Evolutionary conservation across 179 eudicot species (phyloP), one percentile per base, ranked within the genome.

Genomic region (Monotropa hypopitys): DNA sequence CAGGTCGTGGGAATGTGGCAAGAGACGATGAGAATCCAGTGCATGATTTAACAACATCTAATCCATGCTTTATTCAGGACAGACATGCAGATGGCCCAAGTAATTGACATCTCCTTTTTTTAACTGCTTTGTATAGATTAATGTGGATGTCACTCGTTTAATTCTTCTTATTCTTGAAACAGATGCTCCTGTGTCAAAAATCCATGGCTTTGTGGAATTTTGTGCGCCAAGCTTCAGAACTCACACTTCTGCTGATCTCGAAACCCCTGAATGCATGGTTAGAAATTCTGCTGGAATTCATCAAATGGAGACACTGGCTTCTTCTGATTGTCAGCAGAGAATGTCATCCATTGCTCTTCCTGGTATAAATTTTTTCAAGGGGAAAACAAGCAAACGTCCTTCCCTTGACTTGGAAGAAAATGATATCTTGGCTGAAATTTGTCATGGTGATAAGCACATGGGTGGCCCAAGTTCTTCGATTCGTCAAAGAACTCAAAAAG

Each of bases 401-500:
- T 80, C 77, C 40, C 10, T 56, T 66, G 61, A 23, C 76, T 35
- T 40, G 35, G 78, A 76, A 53, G 82, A 79, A 71, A 78, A 80
- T 49, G 76, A 82, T 45, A 49, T 32, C 30, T 30, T 53, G 69
- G 70, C 47, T 69, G 57, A 56, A 68, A 56, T 42, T 50, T 21
- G 20, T 47, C 21, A 47, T 71, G 59, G 45, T 49, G 78, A 62
- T 74, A 74, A 59, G 69, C 26, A 56, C 11, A 40, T 72, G 30
- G 80, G 67, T 49, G 42, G 54, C 45, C 67, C 70, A 67, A 77
- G 35, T 73, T 80, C 46, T 35, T 63, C 56, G 30, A 78, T 66
- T 1, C 76, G 75, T 7, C 83, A 78, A 76, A 80, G 83, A 62
- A 70, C 81, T 57, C 85, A 51, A 43, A 87, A 85, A 68, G 69